These are phyloP conservation scores for Bolboschoenoplectus hybrid DNA, from an alignment of 202 grass and related monocot genomes.

Conservation along the genomic window DNA sequence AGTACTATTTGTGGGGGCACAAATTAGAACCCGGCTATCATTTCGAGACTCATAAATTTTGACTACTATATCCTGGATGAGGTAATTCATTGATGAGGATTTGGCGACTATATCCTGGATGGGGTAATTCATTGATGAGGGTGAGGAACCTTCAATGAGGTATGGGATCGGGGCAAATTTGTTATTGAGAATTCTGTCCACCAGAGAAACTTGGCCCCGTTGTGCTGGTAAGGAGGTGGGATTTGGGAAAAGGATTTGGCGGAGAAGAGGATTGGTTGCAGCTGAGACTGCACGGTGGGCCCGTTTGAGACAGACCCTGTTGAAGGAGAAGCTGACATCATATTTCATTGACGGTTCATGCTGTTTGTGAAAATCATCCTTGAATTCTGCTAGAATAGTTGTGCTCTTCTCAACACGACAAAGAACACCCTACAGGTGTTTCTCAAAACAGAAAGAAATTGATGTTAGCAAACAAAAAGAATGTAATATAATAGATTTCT, in stretches of 20 bases:
- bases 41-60: slow-evolving; percentile 11
- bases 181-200: slow-evolving; percentile 15
- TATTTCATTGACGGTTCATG: slow-evolving; percentile 38
- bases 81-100: neutral
- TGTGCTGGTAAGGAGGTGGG: neutral
- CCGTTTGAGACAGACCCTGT: slow-evolving; percentile 44
- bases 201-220: neutral
- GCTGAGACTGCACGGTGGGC: slow-evolving; percentile 41
- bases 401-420: neutral
- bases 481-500: neutral
- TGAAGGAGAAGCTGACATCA: slow-evolving; percentile 49
- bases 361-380: slow-evolving; percentile 40
- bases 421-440: slow-evolving; percentile 39
- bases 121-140: neutral
- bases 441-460: neutral
- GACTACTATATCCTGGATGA: slow-evolving; percentile 10
- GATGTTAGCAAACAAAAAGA: neutral
- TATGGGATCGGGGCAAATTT: slow-evolving; percentile 36
- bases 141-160: slow-evolving; percentile 37
- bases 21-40: slow-evolving; percentile 35
- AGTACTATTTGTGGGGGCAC: slow-evolving; percentile 37
- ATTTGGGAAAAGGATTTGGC: slow-evolving; percentile 43
- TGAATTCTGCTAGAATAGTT: slow-evolving; percentile 40
- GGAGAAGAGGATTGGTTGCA: slow-evolving; percentile 22
- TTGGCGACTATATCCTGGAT: slow-evolving; percentile 20